Percentiles rank a stretch among this genome's conserved stretches.
Conservation (phyloP, 2,329 filamentous ascomycete species). For the Clarireedia sp. region DNA sequence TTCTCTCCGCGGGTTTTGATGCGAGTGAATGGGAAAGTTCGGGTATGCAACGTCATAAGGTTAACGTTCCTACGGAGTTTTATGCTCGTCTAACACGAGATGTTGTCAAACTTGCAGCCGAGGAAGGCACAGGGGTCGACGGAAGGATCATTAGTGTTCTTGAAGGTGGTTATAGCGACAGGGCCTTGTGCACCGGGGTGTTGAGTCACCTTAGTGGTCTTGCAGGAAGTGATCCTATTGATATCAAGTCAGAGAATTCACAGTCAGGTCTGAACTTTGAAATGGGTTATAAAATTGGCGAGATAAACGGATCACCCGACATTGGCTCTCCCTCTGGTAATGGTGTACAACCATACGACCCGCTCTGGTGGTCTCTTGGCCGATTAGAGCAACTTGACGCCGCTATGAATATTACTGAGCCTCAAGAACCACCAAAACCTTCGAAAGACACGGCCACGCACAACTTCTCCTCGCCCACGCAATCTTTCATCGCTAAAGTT, state of each 20-base stretch:
- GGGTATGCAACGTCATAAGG: conserved; percentile 92
- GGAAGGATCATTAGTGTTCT: conserved; percentile 87
- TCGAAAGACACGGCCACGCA: conserved; percentile 47
- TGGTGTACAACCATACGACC: conserved; percentile 46
- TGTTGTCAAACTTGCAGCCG: conserved; percentile 71
- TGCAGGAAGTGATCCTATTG: conserved; percentile 44
- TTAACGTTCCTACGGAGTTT: conserved; percentile 94
- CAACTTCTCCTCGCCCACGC: conserved; percentile 80
- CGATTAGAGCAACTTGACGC: conserved; percentile 64
- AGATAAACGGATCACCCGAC: conserved; percentile 27
- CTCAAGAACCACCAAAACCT: conserved; percentile 43
- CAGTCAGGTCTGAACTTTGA: conserved; percentile 46
- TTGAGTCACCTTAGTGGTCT: conserved; percentile 85
- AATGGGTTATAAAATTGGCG: conserved; percentile 46
- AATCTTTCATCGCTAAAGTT: conserved; percentile 77
- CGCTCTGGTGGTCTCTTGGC: conserved; percentile 60
- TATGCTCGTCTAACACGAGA: conserved; percentile 88
- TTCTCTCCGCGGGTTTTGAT: conserved; percentile 93
- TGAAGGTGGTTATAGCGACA: conserved; percentile 92
- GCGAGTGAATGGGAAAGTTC: conserved; percentile 89
- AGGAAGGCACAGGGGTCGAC: conserved; percentile 68
- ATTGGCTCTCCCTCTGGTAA: conserved; percentile 6
- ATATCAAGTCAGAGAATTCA: conserved; percentile 31
- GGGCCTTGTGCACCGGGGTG: conserved; percentile 79
- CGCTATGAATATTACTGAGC: conserved; percentile 43